Conservation (phyloP, 257 asterid genomes). For the Eustoma russellianum region DNA sequence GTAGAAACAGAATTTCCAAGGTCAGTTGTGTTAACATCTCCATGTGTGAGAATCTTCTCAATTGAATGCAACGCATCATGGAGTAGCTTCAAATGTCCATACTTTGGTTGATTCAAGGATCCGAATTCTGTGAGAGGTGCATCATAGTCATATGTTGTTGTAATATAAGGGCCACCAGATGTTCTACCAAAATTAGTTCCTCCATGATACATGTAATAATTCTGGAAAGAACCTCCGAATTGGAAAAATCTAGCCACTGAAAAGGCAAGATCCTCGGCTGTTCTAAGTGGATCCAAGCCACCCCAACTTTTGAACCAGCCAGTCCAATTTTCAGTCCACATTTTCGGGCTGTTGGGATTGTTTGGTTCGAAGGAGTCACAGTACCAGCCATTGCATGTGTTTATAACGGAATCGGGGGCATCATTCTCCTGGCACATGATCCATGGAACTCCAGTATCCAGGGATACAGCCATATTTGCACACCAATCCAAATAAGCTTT, state of each 20-base stretch:
- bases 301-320: constrained; percentile 90
- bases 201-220: constrained; percentile 70
- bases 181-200: no score
- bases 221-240: constrained; percentile 58
- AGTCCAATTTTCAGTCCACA: no score
- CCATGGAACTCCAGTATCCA: no score
- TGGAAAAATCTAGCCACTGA: constrained; percentile 70
- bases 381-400: no score
- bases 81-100: constrained; percentile 72
- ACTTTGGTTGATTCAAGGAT: no score
- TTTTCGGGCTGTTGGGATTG: no score
- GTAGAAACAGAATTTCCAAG: constrained; percentile 36
- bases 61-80: constrained; percentile 47
- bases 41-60: constrained; percentile 48
- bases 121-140: no score
- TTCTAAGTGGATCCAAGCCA: constrained; percentile 42
- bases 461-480: no score
- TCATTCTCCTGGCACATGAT: no score
- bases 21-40: constrained; percentile 28
- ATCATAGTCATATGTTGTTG: constrained; percentile 63
- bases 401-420: no score
- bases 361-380: no score
- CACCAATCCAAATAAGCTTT: no score
- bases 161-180: constrained; percentile 73
- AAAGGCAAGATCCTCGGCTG: constrained; percentile 69